A percentile compares a stretch with the other conserved stretches of the same genome.
These are phyloP conservation scores for Cladosporium sp. DNA, from an alignment of 2,329 filamentous ascomycete species.

Conservation along the genomic window DNA sequence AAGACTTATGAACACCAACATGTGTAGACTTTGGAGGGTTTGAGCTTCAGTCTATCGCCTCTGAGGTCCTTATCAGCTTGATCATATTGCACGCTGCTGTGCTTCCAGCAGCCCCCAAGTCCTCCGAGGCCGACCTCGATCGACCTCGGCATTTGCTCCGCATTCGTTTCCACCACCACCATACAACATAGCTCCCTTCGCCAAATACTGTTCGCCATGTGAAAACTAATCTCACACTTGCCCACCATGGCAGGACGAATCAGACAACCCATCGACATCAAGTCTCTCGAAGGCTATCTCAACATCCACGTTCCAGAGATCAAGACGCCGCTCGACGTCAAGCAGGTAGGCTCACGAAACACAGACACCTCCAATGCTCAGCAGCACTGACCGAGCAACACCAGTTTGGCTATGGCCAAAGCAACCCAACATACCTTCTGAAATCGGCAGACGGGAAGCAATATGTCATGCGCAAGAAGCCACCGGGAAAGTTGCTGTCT, in stretches of 20 bases:
- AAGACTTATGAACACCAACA: too few relatives aligned
- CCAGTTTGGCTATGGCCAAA: conserved; percentile 95
- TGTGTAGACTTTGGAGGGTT: background rate
- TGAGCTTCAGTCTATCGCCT: background rate
- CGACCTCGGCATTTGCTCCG: conserved; percentile 16
- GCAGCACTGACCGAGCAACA: conserved; percentile 6
- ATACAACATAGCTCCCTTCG: background rate
- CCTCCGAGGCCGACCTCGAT: conserved; percentile 8
- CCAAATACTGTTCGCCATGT: conserved; percentile 3
- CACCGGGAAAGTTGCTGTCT: conserved; percentile 88
- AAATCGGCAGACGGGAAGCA: conserved; percentile 68
- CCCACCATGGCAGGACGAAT: conserved; percentile 75
- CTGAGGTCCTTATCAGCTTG: background rate
- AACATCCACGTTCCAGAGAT: conserved; percentile 77
- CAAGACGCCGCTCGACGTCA: conserved; percentile 77
- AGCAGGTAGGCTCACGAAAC: conserved; percentile 64
- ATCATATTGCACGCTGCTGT: too few relatives aligned
- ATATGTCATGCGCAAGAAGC: conserved; percentile 96
- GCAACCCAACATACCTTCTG: conserved; percentile 94
- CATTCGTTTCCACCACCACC: background rate
- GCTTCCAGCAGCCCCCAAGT: background rate
- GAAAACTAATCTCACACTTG: background rate
- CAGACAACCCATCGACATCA: conserved; percentile 84
- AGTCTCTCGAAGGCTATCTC: conserved; percentile 77
- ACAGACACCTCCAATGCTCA: background rate